Conservation (phyloP, 2,329 filamentous ascomycete species). For the Trichocomaceae sp. region DNA sequence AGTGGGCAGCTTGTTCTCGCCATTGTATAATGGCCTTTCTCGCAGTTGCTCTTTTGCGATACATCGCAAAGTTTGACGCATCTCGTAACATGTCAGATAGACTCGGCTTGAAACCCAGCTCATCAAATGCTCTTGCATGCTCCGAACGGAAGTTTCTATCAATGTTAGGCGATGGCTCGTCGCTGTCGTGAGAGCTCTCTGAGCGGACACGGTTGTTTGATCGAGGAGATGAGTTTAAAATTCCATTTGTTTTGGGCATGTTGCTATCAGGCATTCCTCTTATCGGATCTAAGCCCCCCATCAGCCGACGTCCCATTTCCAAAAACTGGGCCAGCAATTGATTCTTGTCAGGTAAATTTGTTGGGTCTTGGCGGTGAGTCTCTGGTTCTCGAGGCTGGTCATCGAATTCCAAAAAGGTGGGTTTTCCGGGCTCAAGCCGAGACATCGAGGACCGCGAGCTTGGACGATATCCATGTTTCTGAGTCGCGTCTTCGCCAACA, state of each 20-base stretch:
- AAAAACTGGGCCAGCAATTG: constrained; percentile 34
- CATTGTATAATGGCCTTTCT: constrained; percentile 41
- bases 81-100: constrained; percentile 47
- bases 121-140: constrained; percentile 25
- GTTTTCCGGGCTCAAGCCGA: constrained; percentile 32
- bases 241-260: constrained; percentile 17
- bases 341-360: constrained; percentile 27
- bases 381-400: constrained; percentile 15
- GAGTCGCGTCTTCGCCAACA: constrained; percentile 47
- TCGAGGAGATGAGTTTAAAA: background rate
- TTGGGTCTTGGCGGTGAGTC: constrained; percentile 10
- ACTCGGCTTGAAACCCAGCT: constrained; percentile 44
- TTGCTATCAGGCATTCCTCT: constrained; percentile 13
- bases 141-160: background rate
- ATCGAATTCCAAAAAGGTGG: constrained; percentile 26
- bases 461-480: constrained; percentile 32
- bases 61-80: constrained; percentile 44
- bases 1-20: constrained; percentile 40
- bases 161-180: background rate
- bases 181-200: background rate
- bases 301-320: constrained; percentile 32
- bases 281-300: constrained; percentile 27
- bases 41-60: constrained; percentile 33
- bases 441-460: constrained; percentile 41
- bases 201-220: background rate